Evolutionary conservation across 2,329 filamentous ascomycete genomes (phyloP).

Genomic region (Trichophyton verrucosum): DNA sequence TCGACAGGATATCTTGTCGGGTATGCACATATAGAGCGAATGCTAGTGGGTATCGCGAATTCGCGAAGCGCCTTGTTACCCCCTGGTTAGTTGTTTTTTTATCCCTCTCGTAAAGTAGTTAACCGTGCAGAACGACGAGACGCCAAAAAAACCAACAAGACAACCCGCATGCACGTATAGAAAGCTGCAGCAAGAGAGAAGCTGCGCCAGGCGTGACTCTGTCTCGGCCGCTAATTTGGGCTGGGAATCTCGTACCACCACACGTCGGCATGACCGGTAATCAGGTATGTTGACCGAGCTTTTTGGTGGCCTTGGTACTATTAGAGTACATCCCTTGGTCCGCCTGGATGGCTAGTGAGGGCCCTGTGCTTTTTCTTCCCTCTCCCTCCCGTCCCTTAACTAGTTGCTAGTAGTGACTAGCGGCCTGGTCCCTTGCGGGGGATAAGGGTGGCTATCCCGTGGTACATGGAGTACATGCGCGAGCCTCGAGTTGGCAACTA

Average conservation of each 20-base stretch:
- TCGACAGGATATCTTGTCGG: not conserved
- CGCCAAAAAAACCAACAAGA: not conserved
- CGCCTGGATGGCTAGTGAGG: not conserved
- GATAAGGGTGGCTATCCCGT: not conserved
- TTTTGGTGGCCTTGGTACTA: not conserved
- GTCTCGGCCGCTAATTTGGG: conserved; percentile 1
- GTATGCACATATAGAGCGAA: not conserved
- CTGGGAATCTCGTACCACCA: not conserved
- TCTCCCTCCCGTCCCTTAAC: not conserved
- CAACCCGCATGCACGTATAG: not conserved
- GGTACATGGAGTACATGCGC: not conserved
- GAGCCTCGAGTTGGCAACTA: not conserved
- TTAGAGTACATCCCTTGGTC: conserved; percentile 1
- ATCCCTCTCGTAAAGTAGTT: not conserved
- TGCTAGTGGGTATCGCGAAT: conserved; percentile 1
- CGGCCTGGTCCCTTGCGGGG: not conserved
- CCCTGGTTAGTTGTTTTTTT: not conserved
- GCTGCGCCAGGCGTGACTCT: not conserved
- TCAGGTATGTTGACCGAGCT: not conserved
- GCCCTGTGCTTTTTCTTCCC: not conserved
- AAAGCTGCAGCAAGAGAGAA: not conserved
- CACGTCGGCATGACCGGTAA: not conserved
- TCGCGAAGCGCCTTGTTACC: not conserved
- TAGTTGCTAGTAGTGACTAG: not conserved
- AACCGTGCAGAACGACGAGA: not conserved